Evolutionary conservation across 1,139 yeast genomes (phyloP), one percentile per base, ranked within the genome.

Genomic region (Wickerhamomyces sp.): DNA sequence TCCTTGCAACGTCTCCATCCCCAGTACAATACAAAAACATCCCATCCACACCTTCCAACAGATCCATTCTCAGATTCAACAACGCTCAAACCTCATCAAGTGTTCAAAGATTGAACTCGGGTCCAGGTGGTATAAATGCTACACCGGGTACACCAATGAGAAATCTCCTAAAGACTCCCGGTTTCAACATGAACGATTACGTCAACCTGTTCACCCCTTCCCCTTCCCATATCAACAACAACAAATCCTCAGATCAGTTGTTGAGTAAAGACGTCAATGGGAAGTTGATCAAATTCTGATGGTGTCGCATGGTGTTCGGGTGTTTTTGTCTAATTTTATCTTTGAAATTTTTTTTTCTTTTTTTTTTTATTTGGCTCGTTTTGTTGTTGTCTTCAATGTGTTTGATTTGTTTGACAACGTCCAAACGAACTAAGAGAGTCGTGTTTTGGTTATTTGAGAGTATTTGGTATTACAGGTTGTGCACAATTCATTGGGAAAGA

Each of bases 1-100:
- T 75, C 55, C 66, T 86, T 49, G 94, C 95, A 4, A 83, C 93
- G 5, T 83, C 94, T 4, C 95, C 95, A 1, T 81, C 91, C 0
- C 87, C 89, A 0, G 45, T 42, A 7, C 54, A 49, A 29, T 48
- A 48, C 38, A 46, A 47, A 22, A 45, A 49, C 25, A 40, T 42
- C 21, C 51, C 54, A 10, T 43, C 48, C 2, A 44, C 52, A 1
- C 55, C 51, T 10, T 42, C 51, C 8, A 36, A 39, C 26, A 42
- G 39, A 26, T 28, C 33, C 15, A 20, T 6, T 5, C 21, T 26
- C 11, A 26, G 18, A n/a, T 26, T 30, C 16, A 28, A 19, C 24
- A 26, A 34, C 23, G 5, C 18, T 10, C 24, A 32, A 20, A 16
- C 26, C 11, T 31, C 45, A n/a, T 45, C 47, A 4, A 35, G 39